Conservation (phyloP, 2,329 filamentous ascomycete genomes). For the Sclerotinia minor region DNA sequence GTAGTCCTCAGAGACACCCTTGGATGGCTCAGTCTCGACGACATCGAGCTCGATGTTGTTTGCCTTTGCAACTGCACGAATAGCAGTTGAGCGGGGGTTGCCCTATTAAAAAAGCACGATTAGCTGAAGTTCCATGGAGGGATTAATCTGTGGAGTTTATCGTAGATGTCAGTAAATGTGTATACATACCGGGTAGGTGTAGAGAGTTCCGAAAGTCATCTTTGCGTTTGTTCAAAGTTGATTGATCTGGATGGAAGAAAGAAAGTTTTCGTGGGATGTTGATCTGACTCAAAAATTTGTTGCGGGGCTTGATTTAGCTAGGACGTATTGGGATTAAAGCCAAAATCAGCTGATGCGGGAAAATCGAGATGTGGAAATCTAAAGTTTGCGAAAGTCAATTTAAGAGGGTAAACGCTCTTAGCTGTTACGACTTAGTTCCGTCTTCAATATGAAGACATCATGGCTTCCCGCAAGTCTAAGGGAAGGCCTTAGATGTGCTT, state of each 20-base stretch:
- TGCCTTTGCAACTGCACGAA: conserved; percentile 94
- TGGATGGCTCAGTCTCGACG: conserved; percentile 67
- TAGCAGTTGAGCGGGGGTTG: conserved; percentile 86
- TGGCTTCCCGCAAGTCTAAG: conserved; percentile 37
- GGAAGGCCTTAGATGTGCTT: conserved; percentile 36
- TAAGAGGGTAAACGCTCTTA: conserved; percentile 10
- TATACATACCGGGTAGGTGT: conserved; percentile 71
- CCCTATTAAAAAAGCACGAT: conserved; percentile 53
- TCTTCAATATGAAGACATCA: conserved; percentile 40
- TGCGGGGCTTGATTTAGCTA: conserved; percentile 19
- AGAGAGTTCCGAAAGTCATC: conserved; percentile 98
- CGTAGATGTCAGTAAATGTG: neutral
- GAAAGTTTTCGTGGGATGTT: conserved; percentile 23
- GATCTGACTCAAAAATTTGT: conserved; percentile 23
- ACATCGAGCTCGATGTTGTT: conserved; percentile 92
- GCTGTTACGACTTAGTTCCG: conserved; percentile 13
- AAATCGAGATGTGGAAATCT: conserved; percentile 21
- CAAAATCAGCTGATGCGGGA: conserved; percentile 16
- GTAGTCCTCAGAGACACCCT: conserved; percentile 72
- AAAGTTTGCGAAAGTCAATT: conserved; percentile 14
- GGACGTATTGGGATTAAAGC: neutral
- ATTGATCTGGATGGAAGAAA: conserved; percentile 20
- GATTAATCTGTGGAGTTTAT: neutral
- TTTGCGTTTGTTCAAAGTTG: conserved; percentile 35
- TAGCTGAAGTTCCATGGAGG: neutral